Evolutionary conservation across 129 eudicot species (phyloP).

Genomic region (Rutidosis leptorrhynchoides): DNA sequence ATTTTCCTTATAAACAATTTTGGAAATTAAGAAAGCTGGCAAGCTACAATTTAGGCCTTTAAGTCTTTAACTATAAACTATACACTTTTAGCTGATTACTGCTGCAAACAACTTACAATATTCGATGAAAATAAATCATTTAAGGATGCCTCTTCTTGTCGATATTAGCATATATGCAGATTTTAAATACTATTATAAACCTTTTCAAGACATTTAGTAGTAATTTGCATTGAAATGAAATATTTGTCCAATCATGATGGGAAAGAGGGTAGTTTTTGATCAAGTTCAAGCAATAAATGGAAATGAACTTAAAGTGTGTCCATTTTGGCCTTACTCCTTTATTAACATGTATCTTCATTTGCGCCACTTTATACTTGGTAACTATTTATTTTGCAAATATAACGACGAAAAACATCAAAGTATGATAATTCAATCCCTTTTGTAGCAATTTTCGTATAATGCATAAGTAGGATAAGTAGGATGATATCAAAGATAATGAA

Average conservation of each 20-base stretch:
- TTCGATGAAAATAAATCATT: not conserved
- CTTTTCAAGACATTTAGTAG: not conserved
- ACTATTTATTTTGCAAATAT: not conserved
- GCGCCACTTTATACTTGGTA: not conserved
- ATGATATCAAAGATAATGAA: not conserved
- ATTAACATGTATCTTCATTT: not conserved
- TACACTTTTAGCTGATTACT: not conserved
- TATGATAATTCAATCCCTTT: not conserved
- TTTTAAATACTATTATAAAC: not conserved
- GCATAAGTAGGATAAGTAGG: not conserved
- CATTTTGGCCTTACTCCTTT: not conserved
- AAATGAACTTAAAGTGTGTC: not conserved
- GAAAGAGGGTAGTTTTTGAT: not conserved
- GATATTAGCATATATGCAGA: not conserved
- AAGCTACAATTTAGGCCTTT: not conserved
- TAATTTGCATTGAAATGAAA: not conserved
- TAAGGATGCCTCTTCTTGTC: not conserved
- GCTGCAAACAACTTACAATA: not conserved
- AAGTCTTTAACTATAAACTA: not conserved
- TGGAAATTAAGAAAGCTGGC: not conserved
- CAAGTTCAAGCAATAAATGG: not conserved
- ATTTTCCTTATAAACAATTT: not conserved
- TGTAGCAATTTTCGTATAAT: not conserved
- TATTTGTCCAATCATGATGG: not conserved
- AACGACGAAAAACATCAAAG: constrained; percentile 6